Percentiles rank a stretch among this genome's conserved stretches.
Conservation (phyloP, 768 basidiomycete genomes). For the Tylopilus cervinicoccineus region DNA sequence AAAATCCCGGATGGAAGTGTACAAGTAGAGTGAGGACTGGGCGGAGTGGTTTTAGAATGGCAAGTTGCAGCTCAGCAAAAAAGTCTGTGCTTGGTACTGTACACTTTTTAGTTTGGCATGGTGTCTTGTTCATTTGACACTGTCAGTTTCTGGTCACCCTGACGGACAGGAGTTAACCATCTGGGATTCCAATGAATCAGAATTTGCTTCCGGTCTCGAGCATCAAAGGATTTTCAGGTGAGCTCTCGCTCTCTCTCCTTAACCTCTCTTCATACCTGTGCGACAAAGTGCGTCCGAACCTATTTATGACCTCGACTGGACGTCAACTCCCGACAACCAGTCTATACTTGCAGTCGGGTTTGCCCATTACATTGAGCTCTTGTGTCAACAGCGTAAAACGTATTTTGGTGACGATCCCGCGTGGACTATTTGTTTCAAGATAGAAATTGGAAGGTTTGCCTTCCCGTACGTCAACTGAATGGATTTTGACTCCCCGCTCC, state of each 20-base stretch:
- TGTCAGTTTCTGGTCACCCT: conserved; percentile 53
- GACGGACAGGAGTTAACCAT: conserved; percentile 83
- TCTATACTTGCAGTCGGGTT: conserved; percentile 92
- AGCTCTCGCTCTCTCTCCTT: conserved; percentile 9
- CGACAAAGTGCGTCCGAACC: conserved; percentile 42
- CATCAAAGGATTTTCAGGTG: conserved; percentile 62
- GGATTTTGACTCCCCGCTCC: background rate
- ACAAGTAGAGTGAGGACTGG: conserved; percentile 76
- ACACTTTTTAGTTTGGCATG: background rate
- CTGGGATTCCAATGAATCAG: conserved; percentile 94
- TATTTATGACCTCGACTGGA: conserved; percentile 89
- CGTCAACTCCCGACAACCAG: conserved; percentile 82
- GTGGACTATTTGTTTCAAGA: conserved; percentile 68
- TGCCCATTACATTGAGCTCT: conserved; percentile 68
- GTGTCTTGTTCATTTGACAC: conserved; percentile 3
- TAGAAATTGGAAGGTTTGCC: conserved; percentile 69
- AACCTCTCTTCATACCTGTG: background rate
- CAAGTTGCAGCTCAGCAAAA: conserved; percentile 85
- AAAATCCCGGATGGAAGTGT: conserved; percentile 48
- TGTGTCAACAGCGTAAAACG: conserved; percentile 91
- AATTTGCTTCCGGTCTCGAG: conserved; percentile 89
- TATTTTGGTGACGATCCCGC: conserved; percentile 82
- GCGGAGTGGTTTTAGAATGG: conserved; percentile 59
- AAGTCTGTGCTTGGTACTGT: conserved; percentile 82
- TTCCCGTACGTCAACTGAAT: background rate